Conservation (phyloP, 2,329 filamentous ascomycete species). For the Aspergillus sp. region DNA sequence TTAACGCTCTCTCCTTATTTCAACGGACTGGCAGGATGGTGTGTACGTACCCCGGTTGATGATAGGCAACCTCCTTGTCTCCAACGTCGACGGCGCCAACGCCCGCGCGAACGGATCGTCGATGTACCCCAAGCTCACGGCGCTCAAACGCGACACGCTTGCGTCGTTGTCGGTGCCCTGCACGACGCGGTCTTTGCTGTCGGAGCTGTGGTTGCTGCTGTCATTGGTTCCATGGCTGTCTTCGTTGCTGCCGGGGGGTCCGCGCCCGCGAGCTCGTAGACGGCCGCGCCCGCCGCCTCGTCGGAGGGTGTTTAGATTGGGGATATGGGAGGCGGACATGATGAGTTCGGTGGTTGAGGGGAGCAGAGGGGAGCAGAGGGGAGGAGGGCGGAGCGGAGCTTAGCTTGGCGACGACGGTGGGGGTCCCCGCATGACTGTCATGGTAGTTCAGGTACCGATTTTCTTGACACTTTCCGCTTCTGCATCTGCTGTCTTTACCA, state of each 20-base stretch:
- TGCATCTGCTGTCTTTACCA: too few species aligned
- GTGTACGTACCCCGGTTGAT: constrained; percentile 70
- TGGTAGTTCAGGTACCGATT: too few species aligned
- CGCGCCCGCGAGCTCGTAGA: constrained; percentile 35
- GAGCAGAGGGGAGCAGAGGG: constrained; percentile 9
- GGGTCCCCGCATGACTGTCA: too few species aligned
- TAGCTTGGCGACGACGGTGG: too few species aligned
- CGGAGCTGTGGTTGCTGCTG: constrained; percentile 20
- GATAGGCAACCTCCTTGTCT: constrained; percentile 66
- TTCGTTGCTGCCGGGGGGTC: constrained; percentile 5
- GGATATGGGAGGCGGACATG: constrained; percentile 68
- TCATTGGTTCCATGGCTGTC: constrained; percentile 17
- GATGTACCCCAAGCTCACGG: constrained; percentile 76
- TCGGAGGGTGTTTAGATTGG: constrained; percentile 61
- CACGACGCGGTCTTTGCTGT: constrained; percentile 62
- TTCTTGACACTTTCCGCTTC: too few species aligned
- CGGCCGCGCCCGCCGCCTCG: constrained; percentile 40
- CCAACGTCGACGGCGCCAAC: constrained; percentile 48
- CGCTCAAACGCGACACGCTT: constrained; percentile 77
- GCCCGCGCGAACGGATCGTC: constrained; percentile 66
- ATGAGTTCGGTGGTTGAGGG: constrained; percentile 11
- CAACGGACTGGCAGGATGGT: neutral
- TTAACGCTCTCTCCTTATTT: constrained; percentile 7
- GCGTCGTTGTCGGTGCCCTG: constrained; percentile 90
- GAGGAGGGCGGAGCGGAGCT: constrained; percentile 5